These are phyloP conservation scores for Cystofilobasidium bisporidii DNA, from an alignment of 768 basidiomycete genomes.

Conservation along the genomic window DNA sequence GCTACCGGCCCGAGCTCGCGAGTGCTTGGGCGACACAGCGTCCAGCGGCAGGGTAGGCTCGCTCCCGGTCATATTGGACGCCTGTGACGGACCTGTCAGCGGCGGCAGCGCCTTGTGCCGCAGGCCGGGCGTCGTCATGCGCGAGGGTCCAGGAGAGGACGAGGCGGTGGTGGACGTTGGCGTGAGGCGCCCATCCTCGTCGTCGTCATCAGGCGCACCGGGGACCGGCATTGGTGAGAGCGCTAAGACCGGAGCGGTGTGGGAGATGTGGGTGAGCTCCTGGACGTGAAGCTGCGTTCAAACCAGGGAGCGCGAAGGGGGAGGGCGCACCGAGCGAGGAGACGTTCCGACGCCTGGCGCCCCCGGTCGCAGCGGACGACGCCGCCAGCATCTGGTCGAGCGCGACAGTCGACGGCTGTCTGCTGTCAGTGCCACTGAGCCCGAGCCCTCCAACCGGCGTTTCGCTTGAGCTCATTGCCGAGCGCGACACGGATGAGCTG, in stretches of 20 bases:
- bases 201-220: neutral
- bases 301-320: too few species aligned
- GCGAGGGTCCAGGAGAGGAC: neutral
- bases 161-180: neutral
- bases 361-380: too few species aligned
- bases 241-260: neutral
- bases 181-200: neutral
- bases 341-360: too few species aligned
- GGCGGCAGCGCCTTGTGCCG: neutral
- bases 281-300: too few species aligned
- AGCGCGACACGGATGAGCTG: neutral
- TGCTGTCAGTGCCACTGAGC: neutral
- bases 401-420: neutral
- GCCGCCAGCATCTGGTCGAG: neutral
- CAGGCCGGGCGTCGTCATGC: conserved; percentile 5
- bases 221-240: neutral
- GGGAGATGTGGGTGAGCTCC: too few species aligned
- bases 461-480: neutral
- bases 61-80: neutral
- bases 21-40: neutral
- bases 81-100: neutral
- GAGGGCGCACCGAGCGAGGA: too few species aligned
- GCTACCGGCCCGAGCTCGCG: neutral
- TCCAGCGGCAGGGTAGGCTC: neutral
- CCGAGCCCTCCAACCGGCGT: neutral